These are phyloP conservation scores for Leucocoprinus birnbaumii DNA, from an alignment of 768 basidiomycete species.

Conservation along the genomic window DNA sequence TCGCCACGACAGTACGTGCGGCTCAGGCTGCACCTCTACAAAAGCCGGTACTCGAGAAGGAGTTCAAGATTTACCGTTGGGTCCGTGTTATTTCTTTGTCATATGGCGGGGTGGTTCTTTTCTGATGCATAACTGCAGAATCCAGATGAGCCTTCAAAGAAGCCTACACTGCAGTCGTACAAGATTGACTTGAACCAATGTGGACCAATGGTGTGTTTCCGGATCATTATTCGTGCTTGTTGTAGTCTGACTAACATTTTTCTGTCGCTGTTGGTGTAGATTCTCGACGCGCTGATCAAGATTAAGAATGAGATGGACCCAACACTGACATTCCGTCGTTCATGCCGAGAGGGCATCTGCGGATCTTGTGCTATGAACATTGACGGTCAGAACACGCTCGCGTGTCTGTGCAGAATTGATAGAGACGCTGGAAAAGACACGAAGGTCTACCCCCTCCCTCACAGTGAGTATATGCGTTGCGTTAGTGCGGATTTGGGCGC, in stretches of 20 bases:
- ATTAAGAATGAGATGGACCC: conserved; percentile 99
- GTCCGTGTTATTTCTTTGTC: conserved; percentile 37
- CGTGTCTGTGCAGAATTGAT: conserved; percentile 95
- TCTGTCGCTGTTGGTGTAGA: conserved; percentile 28
- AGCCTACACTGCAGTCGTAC: conserved; percentile 90
- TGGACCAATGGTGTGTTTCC: conserved; percentile 77
- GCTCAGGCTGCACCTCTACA: conserved; percentile 49
- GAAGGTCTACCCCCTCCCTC: conserved; percentile 97
- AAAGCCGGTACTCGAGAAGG: conserved; percentile 78
- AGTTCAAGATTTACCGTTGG: conserved; percentile 99
- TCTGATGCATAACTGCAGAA: conserved; percentile 47
- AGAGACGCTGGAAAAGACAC: conserved; percentile 63
- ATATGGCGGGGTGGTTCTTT: neutral
- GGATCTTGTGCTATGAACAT: conserved; percentile 99
- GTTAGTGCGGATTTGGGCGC: neutral
- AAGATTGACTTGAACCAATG: conserved; percentile 90
- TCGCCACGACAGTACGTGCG: conserved; percentile 16
- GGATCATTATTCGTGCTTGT: neutral
- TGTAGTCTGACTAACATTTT: conserved; percentile 5
- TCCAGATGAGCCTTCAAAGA: conserved; percentile 90
- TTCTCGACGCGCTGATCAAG: conserved; percentile 94
- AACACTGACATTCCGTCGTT: conserved; percentile 92
- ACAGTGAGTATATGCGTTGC: conserved; percentile 60
- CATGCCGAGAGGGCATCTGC: conserved; percentile 94
- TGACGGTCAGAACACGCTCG: conserved; percentile 96